Evolutionary conservation across 1,139 yeast species (phyloP).

Genomic region (Saccharomyces hybrid): DNA sequence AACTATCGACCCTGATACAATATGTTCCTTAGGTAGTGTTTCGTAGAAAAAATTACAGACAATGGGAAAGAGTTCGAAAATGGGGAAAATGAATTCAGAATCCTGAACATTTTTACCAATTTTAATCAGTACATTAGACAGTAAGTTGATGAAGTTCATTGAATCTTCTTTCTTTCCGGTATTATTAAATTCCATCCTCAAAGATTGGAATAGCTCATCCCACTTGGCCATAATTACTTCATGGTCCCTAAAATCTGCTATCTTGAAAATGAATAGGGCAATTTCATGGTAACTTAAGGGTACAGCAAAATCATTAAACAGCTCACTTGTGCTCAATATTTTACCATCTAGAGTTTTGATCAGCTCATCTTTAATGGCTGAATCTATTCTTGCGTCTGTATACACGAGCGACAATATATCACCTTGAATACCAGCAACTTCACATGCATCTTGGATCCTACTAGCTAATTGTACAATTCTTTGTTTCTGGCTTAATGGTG

Average conservation of each 20-base stretch:
- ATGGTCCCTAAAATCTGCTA: conserved; percentile 70
- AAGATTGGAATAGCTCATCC: conserved; percentile 51
- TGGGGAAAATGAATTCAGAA: conserved; percentile 75
- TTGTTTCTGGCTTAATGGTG: conserved; percentile 72
- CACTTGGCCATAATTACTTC: conserved; percentile 69
- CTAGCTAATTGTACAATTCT: conserved; percentile 65
- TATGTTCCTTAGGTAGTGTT: conserved; percentile 36
- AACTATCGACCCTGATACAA: conserved; percentile 47
- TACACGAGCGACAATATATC: conserved; percentile 59
- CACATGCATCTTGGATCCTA: conserved; percentile 71
- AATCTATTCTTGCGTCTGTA: conserved; percentile 51
- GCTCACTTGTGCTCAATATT: conserved; percentile 64
- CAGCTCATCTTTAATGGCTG: conserved; percentile 37
- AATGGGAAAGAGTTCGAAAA: conserved; percentile 61
- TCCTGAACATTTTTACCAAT: conserved; percentile 45
- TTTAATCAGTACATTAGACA: conserved; percentile 37
- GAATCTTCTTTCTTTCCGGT: conserved; percentile 26
- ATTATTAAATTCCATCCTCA: conserved; percentile 23
- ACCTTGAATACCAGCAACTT: conserved; percentile 83
- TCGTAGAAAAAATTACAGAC: conserved; percentile 32
- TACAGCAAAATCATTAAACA: conserved; percentile 80
- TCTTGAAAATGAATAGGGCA: conserved; percentile 68
- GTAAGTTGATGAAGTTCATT: conserved; percentile 31
- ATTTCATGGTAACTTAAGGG: conserved; percentile 84
- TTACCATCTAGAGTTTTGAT: conserved; percentile 51